phyloP scores from a whole-genome alignment of 805 yeast species.

The Metschnikowia kunwiensis region DNA sequence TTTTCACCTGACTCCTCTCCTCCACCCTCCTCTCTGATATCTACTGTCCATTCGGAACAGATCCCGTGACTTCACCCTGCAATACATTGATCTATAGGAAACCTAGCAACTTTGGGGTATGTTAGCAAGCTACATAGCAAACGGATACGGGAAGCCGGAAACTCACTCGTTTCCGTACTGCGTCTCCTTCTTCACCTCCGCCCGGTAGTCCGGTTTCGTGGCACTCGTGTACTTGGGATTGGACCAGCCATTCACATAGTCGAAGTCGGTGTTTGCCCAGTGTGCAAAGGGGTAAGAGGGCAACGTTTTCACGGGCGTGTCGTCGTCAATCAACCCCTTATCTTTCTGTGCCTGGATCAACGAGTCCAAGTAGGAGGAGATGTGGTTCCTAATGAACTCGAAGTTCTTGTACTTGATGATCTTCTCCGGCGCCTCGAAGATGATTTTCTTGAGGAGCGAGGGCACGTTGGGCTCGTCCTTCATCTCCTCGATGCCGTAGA shows the following conservation, averaged over 20 bases:
- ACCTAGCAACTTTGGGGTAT: too few species aligned
- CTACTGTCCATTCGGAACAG: too few species aligned
- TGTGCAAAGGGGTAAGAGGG: conserved; percentile 66
- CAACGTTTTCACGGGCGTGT: conserved; percentile 55
- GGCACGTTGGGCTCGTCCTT: conserved; percentile 79
- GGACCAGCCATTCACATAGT: conserved; percentile 38
- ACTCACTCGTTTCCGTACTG: conserved; percentile 17
- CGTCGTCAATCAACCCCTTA: conserved; percentile 50
- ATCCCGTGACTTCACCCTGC: too few species aligned
- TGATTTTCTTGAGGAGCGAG: conserved; percentile 62
- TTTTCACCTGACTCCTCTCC: too few species aligned
- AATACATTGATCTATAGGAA: too few species aligned
- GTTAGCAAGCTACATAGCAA: too few species aligned
- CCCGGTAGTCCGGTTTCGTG: conserved; percentile 25
- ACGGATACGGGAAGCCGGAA: too few species aligned
- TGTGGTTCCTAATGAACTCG: conserved; percentile 55
- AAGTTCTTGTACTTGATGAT: conserved; percentile 65
- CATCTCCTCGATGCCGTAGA: conserved; percentile 72
- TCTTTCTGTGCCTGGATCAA: conserved; percentile 58
- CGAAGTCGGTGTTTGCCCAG: conserved; percentile 45
- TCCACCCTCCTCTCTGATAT: too few species aligned
- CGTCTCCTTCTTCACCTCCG: conserved; percentile 20
- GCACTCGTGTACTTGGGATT: conserved; percentile 31
- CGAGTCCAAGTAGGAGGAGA: conserved; percentile 53
- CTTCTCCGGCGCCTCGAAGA: conserved; percentile 64